Conservation (phyloP, 192 early-diverging fungal genomes). For the Chytriomyces hyalinus region DNA sequence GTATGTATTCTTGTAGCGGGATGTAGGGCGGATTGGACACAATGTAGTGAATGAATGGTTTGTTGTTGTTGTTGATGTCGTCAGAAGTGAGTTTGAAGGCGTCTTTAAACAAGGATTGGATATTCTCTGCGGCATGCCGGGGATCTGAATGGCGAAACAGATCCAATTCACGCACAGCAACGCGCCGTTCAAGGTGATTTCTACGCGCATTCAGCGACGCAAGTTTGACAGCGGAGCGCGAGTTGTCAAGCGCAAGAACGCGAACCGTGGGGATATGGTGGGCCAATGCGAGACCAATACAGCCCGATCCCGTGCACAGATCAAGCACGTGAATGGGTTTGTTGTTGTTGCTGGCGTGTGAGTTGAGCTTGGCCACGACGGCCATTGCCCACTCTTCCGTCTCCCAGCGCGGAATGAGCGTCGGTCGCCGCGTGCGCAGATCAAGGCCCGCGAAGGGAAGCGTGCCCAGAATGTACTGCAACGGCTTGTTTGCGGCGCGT, state of each 20-base stretch:
- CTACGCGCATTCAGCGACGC: constrained; percentile 52
- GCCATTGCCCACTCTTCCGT: constrained; percentile 91
- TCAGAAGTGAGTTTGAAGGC: constrained; percentile 6
- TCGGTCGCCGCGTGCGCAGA: constrained; percentile 47
- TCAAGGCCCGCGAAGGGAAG: constrained; percentile 86
- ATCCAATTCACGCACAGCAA: neutral
- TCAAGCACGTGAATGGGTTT: constrained; percentile 75
- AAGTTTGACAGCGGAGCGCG: constrained; percentile 64
- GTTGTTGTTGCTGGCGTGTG: neutral
- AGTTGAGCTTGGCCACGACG: constrained; percentile 42
- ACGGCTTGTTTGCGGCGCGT: constrained; percentile 61
- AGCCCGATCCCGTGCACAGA: constrained; percentile 87
- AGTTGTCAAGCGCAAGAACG: constrained; percentile 67
- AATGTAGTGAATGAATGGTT: constrained; percentile 64
- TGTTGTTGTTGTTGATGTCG: neutral
- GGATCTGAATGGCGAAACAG: constrained; percentile 1
- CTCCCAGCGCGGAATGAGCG: constrained; percentile 90
- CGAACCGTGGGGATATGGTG: constrained; percentile 48
- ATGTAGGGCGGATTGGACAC: constrained; percentile 94
- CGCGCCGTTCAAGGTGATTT: constrained; percentile 10
- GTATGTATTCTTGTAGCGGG: constrained; percentile 66
- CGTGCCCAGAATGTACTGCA: constrained; percentile 91
- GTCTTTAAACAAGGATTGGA: neutral
- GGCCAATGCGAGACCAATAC: constrained; percentile 77
- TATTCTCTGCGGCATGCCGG: neutral